Evolutionary conservation across 1,284 basidiomycete species (phyloP).

Genomic region (Amylostereum chailletii): DNA sequence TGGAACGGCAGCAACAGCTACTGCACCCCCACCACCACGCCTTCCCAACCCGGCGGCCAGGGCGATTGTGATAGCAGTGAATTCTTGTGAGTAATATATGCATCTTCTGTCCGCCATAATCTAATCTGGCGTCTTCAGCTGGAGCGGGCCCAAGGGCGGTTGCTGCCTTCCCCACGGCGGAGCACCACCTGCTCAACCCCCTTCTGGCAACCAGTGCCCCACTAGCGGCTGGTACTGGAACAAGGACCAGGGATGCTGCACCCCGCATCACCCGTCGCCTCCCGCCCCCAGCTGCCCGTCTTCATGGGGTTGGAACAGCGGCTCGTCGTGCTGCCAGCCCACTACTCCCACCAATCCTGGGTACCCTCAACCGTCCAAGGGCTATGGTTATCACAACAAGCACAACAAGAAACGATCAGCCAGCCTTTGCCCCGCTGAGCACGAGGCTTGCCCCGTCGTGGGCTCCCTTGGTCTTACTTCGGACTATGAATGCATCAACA

Average conservation of each 20-base stretch:
- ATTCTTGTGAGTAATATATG: constrained; percentile 26
- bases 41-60: not conserved
- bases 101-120: constrained; percentile 27
- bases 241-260: constrained; percentile 35
- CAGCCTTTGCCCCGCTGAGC: constrained; percentile 44
- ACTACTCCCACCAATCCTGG: constrained; percentile 24
- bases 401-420: constrained; percentile 27
- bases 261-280: constrained; percentile 27
- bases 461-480: constrained; percentile 25
- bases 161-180: constrained; percentile 48
- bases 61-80: constrained; percentile 22
- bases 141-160: constrained; percentile 1
- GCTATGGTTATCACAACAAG: constrained; percentile 19
- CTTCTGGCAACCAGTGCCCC: constrained; percentile 34
- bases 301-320: constrained; percentile 37
- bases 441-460: constrained; percentile 55
- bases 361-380: constrained; percentile 26
- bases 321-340: constrained; percentile 35
- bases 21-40: constrained; percentile 2
- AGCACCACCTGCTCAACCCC: constrained; percentile 33
- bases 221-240: constrained; percentile 29
- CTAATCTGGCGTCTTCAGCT: constrained; percentile 17
- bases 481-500: constrained; percentile 61
- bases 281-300: constrained; percentile 41
- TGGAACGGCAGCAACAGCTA: constrained; percentile 3